A percentile compares a stretch with the other conserved stretches of the same genome.
Evolutionary conservation across 1,139 yeast genomes (phyloP).

Genomic region (Geotrichum citri-aurantii): DNA sequence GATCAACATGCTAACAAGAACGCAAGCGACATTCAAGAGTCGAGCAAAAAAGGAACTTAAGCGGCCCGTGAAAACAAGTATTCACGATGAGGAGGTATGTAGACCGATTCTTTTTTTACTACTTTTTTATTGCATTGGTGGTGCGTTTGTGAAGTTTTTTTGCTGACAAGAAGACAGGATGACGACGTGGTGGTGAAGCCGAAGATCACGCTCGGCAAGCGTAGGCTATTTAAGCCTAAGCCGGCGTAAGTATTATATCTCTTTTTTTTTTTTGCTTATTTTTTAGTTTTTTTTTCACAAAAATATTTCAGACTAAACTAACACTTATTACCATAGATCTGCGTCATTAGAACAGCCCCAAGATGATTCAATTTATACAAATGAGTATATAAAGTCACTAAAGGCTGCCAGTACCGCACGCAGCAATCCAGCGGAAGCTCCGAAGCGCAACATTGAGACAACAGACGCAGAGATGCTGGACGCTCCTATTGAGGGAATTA

Average conservation of each 20-base stretch:
- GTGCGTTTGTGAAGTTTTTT: background rate
- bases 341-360: background rate
- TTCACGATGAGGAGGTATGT: background rate
- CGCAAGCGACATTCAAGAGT: slow-evolving; percentile 7
- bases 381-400: slow-evolving; percentile 12
- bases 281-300: background rate
- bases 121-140: too few species aligned
- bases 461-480: background rate
- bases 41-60: slow-evolving; percentile 7
- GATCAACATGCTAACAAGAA: background rate
- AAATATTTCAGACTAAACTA: background rate
- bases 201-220: slow-evolving; percentile 3
- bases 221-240: slow-evolving; percentile 1
- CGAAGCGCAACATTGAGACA: background rate
- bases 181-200: background rate
- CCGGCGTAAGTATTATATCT: slow-evolving; percentile 1
- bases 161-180: background rate
- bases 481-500: background rate
- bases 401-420: slow-evolving; percentile 5
- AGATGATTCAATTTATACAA: slow-evolving; percentile 7
- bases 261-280: background rate
- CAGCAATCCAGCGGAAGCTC: slow-evolving; percentile 17
- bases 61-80: background rate
- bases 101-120: background rate
- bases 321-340: background rate